Evolutionary conservation across 2,329 filamentous ascomycete genomes (phyloP), one percentile per base, ranked within the genome.

Genomic region (Cadophora sp.): DNA sequence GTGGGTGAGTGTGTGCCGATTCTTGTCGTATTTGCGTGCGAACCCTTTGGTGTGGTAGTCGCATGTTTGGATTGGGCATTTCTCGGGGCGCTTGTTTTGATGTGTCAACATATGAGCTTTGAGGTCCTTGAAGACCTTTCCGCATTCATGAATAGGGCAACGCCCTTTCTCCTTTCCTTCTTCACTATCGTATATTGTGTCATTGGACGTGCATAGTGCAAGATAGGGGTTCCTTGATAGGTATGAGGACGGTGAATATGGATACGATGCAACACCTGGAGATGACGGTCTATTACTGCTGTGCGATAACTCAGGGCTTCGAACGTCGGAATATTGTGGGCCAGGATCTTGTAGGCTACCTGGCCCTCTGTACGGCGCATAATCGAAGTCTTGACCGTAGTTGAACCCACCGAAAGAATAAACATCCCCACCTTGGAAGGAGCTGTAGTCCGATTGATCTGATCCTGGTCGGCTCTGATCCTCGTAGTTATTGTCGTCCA

Each of bases 11-110:
- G 95, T 97, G 78, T 99, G 96, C 14, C 96, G 86, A 79, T 98
- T 98, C 85, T 97, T 97, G 83, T 98, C 96, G 79, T 98, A 99
- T 80, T 98, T 98, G 69, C 95, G 87, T 4, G 95, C 95, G 77
- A 98, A 98, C 0, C 95, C 95, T 79, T 97, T 98, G 74, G 87
- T 86, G 80, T 97, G 92, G 79, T 97, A 98, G 76, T 97, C 94
- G 83, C 95, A 98, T 2, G 91, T 94, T 65, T 91, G 86, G 69
- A 98, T 97, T 0, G 95, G 95, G 79, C 96, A 98, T 79, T 98
- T 98, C 77, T 98, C 95, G 0, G 96, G 96, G 29, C 96, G 87
- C 80, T 97, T 94, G 68, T 91, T 91, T 81, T 97, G 93, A 79
- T 99, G 96, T 0, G 96, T 99, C 73, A 98, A 87, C 92, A 97